phyloP scores from a whole-genome alignment of 2,329 filamentous ascomycete species.

The Knufia fluminis region DNA sequence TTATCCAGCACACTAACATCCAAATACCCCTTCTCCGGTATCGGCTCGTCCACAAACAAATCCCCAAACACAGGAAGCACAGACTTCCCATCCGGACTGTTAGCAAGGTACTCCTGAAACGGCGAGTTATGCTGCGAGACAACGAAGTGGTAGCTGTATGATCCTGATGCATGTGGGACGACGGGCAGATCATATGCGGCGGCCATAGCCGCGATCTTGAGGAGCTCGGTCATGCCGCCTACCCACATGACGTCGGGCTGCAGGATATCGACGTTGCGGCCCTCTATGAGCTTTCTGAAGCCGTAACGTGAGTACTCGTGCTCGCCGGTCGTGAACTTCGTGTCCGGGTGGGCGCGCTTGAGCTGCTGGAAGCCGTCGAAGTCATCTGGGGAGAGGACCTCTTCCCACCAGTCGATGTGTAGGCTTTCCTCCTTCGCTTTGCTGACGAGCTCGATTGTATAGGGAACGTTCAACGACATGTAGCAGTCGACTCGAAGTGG shows the following conservation, averaged over 20 bases:
- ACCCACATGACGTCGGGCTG: conserved; percentile 98
- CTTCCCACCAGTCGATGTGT: conserved; percentile 96
- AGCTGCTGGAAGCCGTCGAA: conserved; percentile 82
- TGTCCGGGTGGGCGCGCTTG: conserved; percentile 78
- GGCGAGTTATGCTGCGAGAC: conserved; percentile 86
- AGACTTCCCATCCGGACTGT: conserved; percentile 81
- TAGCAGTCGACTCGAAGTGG: conserved; percentile 95
- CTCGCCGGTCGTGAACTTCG: conserved; percentile 93
- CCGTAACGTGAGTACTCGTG: conserved; percentile 92
- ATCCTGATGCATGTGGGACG: conserved; percentile 86
- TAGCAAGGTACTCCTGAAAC: conserved; percentile 93
- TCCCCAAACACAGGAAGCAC: conserved; percentile 89
- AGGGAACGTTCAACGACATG: conserved; percentile 87
- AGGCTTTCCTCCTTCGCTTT: conserved; percentile 69
- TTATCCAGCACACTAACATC: conserved; percentile 72
- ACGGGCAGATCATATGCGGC: conserved; percentile 90
- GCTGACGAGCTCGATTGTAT: conserved; percentile 85
- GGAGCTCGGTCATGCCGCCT: conserved; percentile 80
- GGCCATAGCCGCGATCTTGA: conserved; percentile 81
- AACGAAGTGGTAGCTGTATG: conserved; percentile 94
- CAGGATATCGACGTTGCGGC: conserved; percentile 84
- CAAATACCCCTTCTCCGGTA: conserved; percentile 72
- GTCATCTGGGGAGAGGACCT: conserved; percentile 84
- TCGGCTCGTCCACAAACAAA: conserved; percentile 81
- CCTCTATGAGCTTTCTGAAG: conserved; percentile 88